Percentiles rank a stretch among this genome's conserved stretches.
These are phyloP conservation scores for Alternaria burnsii DNA, from an alignment of 2,329 filamentous ascomycete genomes.

Conservation along the genomic window DNA sequence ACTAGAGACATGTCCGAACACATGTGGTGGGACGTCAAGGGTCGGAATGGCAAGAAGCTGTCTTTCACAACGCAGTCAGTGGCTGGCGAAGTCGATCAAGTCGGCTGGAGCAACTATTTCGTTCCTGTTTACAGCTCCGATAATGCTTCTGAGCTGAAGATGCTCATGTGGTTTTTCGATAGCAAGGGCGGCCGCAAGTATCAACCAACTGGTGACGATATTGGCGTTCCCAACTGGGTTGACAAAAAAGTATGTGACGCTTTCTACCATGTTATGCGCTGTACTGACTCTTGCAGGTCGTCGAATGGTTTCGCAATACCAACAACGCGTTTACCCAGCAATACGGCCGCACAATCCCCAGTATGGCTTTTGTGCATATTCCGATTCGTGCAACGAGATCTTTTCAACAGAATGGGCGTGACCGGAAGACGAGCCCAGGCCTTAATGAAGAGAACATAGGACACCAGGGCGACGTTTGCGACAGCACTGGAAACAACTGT, in stretches of 20 bases:
- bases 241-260: slow-evolving; percentile 29
- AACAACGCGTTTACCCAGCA: slow-evolving; percentile 24
- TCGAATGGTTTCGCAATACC: slow-evolving; percentile 37
- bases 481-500: slow-evolving; percentile 26
- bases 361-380: slow-evolving; percentile 65
- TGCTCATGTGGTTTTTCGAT: slow-evolving; percentile 78
- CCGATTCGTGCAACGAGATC: slow-evolving; percentile 42
- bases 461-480: slow-evolving; percentile 32
- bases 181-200: slow-evolving; percentile 39
- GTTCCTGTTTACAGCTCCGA: slow-evolving; percentile 57
- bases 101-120: slow-evolving; percentile 62
- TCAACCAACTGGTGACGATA: slow-evolving; percentile 25
- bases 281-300: slow-evolving; percentile 29
- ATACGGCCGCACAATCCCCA: slow-evolving; percentile 55
- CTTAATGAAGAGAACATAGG: slow-evolving; percentile 45
- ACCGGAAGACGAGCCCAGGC: slow-evolving; percentile 53
- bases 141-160: slow-evolving; percentile 49
- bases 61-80: slow-evolving; percentile 57
- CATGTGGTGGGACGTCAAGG: slow-evolving; percentile 54
- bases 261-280: background rate
- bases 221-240: slow-evolving; percentile 27
- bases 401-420: slow-evolving; percentile 59
- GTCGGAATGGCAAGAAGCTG: slow-evolving; percentile 56
- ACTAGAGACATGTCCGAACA: slow-evolving; percentile 34
- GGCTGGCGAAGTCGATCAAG: slow-evolving; percentile 42